These are phyloP conservation scores for Borovskyia barvae DNA, from an alignment of 208 protist genomes.

Conservation along the genomic window DNA sequence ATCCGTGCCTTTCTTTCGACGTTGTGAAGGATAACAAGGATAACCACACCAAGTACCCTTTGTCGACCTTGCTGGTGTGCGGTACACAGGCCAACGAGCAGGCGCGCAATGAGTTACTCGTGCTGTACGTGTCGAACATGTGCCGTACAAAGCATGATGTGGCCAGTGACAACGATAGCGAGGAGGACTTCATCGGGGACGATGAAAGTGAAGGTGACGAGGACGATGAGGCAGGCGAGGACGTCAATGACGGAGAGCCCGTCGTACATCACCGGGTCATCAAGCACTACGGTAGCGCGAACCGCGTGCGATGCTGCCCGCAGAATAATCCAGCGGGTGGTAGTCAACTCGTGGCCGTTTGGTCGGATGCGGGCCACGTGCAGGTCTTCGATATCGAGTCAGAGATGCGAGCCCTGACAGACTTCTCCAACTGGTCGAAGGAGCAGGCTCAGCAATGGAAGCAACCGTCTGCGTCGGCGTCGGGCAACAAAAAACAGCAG, in stretches of 20 bases:
- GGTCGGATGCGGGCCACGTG: conserved; percentile 94
- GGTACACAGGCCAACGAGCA: conserved; percentile 94
- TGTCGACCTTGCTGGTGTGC: conserved; percentile 91
- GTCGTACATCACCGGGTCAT: conserved; percentile 83
- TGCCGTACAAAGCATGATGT: conserved; percentile 93
- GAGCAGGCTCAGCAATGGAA: conserved; percentile 64
- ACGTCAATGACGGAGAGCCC: conserved; percentile 86
- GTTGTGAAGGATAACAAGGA: conserved; percentile 64
- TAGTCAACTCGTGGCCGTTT: conserved; percentile 90
- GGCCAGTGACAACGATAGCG: conserved; percentile 88
- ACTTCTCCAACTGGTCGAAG: conserved; percentile 81
- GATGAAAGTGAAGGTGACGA: conserved; percentile 71
- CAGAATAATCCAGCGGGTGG: conserved; percentile 53
- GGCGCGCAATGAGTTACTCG: conserved; percentile 92
- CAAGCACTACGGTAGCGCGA: conserved; percentile 86
- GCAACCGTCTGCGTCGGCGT: conserved; percentile 15
- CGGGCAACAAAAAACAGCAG: conserved; percentile 18
- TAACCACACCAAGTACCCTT: conserved; percentile 86
- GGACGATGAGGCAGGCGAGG: conserved; percentile 68
- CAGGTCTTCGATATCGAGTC: conserved; percentile 91
- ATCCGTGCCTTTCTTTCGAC: conserved; percentile 88
- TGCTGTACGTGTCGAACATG: conserved; percentile 93
- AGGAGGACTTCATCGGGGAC: conserved; percentile 84
- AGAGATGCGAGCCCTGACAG: conserved; percentile 73
- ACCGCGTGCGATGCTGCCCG: conserved; percentile 89